Evolutionary conservation across 768 basidiomycete species (phyloP).

Genomic region (Kwoniella dejecticola): DNA sequence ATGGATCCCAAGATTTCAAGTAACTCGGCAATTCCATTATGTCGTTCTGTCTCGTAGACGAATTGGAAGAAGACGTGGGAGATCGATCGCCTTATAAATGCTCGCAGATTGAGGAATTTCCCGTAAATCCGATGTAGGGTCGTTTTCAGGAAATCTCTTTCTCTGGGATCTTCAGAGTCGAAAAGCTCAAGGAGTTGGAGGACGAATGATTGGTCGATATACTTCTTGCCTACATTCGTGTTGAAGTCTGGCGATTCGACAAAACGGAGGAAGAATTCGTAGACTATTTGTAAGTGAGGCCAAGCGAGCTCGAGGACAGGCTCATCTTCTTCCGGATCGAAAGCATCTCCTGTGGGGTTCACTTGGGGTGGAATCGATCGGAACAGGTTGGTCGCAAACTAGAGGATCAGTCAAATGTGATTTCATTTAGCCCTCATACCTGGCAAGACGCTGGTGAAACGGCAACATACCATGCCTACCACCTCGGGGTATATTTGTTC

Average conservation of each 20-base stretch:
- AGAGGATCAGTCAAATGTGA: constrained; percentile 7
- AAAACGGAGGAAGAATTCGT: constrained; percentile 99
- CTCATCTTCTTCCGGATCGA: constrained; percentile 99
- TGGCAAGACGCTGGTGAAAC: no score
- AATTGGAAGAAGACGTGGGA: constrained; percentile 99
- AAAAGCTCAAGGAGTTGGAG: constrained; percentile 91
- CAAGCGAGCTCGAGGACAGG: constrained; percentile 98
- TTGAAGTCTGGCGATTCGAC: constrained; percentile 98
- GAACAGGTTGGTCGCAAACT: constrained; percentile 99
- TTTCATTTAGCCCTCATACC: not conserved
- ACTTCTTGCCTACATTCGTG: constrained; percentile 94
- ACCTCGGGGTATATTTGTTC: constrained; percentile 99
- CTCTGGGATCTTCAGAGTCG: constrained; percentile 96
- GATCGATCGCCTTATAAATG: constrained; percentile 97
- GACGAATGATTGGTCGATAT: constrained; percentile 94
- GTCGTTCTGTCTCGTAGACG: constrained; percentile 96
- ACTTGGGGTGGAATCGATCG: constrained; percentile 99
- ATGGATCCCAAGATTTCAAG: constrained; percentile 98
- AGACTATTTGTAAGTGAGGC: constrained; percentile 99
- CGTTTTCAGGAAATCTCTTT: constrained; percentile 98
- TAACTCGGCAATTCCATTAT: constrained; percentile 98
- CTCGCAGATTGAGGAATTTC: constrained; percentile 97
- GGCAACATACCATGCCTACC: constrained; percentile 82
- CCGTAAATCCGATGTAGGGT: constrained; percentile 98
- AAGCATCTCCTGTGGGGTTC: constrained; percentile 96